A percentile compares a stretch with the other conserved stretches of the same genome.
Conservation (phyloP, 2,329 filamentous ascomycete genomes). For the Pseudogymnoascus pannorum region DNA sequence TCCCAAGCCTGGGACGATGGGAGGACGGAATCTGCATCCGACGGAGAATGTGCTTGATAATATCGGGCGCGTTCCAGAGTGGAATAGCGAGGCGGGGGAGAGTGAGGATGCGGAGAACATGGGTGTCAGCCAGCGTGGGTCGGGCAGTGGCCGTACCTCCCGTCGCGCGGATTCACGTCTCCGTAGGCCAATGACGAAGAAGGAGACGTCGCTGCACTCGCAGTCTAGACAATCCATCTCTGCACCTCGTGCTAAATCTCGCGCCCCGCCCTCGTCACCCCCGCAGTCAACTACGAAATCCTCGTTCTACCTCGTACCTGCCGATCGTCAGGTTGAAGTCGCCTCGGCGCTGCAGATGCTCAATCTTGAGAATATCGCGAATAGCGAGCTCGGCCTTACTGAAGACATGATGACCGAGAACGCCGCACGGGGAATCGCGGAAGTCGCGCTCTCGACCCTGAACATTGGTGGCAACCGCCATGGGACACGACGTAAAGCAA, state of each 20-base stretch:
- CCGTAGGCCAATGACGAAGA: not conserved
- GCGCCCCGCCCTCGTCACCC: not conserved
- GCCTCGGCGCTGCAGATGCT: constrained; percentile 77
- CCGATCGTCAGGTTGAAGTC: constrained; percentile 51
- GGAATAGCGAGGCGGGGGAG: constrained; percentile 71
- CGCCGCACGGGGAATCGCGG: constrained; percentile 78
- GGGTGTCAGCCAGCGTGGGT: constrained; percentile 20
- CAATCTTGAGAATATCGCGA: constrained; percentile 84
- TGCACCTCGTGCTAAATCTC: constrained; percentile 34
- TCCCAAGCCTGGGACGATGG: constrained; percentile 59
- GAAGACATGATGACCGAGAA: constrained; percentile 92
- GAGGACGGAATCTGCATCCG: constrained; percentile 85
- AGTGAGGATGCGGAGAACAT: constrained; percentile 28
- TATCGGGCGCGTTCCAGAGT: constrained; percentile 31
- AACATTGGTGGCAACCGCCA: constrained; percentile 30
- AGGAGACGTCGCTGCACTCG: not conserved
- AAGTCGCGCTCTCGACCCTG: constrained; percentile 67
- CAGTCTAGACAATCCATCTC: constrained; percentile 25
- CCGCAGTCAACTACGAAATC: constrained; percentile 27
- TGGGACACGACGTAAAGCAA: constrained; percentile 31
- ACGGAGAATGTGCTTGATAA: constrained; percentile 81
- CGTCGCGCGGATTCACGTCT: constrained; percentile 33
- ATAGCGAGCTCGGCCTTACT: constrained; percentile 76
- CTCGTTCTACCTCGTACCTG: constrained; percentile 45
- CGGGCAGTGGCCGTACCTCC: constrained; percentile 38